These are phyloP conservation scores for Aspergillus egyptiacus DNA, from an alignment of 495 filamentous ascomycete genomes.

Conservation along the genomic window DNA sequence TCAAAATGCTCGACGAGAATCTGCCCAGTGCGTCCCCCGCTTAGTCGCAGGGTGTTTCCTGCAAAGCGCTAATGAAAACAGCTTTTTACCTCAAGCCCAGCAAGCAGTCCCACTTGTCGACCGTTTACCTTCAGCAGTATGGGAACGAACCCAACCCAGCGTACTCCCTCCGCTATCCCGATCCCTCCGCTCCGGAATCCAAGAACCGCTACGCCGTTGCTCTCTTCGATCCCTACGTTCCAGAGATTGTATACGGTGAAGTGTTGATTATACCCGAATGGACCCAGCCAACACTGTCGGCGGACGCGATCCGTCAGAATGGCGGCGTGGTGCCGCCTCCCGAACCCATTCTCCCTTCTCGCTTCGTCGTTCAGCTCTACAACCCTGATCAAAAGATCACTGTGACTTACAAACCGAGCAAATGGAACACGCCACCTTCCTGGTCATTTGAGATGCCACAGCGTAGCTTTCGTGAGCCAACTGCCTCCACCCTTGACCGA, in stretches of 20 bases:
- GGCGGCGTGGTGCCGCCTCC: slow-evolving; percentile 61
- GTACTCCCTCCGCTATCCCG: slow-evolving; percentile 69
- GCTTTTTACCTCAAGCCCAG: slow-evolving; percentile 58
- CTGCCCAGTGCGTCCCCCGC: slow-evolving; percentile 61
- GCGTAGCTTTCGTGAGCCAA: slow-evolving; percentile 74
- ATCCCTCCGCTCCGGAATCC: slow-evolving; percentile 60
- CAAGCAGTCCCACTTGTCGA: slow-evolving; percentile 47
- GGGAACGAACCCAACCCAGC: slow-evolving; percentile 73
- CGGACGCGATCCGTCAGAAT: slow-evolving; percentile 71
- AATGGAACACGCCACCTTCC: slow-evolving; percentile 68
- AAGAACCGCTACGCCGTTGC: slow-evolving; percentile 82
- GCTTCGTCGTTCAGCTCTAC: slow-evolving; percentile 83
- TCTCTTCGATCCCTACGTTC: slow-evolving; percentile 74
- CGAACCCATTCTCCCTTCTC: slow-evolving; percentile 69
- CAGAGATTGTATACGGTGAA: slow-evolving; percentile 79
- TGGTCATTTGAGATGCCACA: slow-evolving; percentile 95
- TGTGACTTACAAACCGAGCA: slow-evolving; percentile 62
- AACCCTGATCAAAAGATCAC: slow-evolving; percentile 82
- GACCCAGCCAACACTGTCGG: slow-evolving; percentile 71
- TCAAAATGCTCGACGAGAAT: slow-evolving; percentile 84
- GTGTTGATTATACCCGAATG: slow-evolving; percentile 79
- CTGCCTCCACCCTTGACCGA: slow-evolving; percentile 68
- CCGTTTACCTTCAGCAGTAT: slow-evolving; percentile 69
- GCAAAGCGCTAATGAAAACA: slow-evolving; percentile 30
- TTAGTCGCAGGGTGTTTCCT: slow-evolving; percentile 4